Evolutionary conservation across 345 rosid species (phyloP).

Genomic region (Physaria fendleri): DNA sequence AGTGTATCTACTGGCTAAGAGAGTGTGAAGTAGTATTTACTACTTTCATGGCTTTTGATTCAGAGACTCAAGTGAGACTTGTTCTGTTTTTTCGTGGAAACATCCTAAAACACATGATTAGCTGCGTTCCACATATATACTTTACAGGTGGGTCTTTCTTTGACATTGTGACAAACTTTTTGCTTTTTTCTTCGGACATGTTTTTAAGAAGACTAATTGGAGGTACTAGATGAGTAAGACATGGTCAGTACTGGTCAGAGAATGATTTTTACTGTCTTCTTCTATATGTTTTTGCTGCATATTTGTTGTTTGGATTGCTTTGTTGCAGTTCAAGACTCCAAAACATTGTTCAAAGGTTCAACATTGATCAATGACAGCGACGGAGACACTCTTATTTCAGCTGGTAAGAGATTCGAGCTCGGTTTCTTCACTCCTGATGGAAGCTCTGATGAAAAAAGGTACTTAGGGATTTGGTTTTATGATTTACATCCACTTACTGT

Average conservation of each 20-base stretch:
- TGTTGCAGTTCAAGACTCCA: conserved; percentile 29
- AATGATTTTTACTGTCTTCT: conserved; percentile 30
- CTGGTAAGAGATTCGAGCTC: conserved; percentile 30
- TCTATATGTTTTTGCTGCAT: conserved; percentile 22
- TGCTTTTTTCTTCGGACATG: not conserved
- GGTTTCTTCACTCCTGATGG: conserved; percentile 49
- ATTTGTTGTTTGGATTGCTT: conserved; percentile 23
- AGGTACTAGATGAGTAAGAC: conserved; percentile 13
- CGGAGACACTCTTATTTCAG: conserved; percentile 35
- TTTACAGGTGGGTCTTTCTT: conserved; percentile 21
- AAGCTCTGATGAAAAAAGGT: conserved; percentile 27
- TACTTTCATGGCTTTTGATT: conserved; percentile 10
- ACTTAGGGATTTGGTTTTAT: conserved; percentile 44
- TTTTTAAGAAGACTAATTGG: not conserved
- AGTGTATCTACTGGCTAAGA: conserved; percentile 10
- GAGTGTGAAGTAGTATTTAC: conserved; percentile 8
- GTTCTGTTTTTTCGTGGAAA: conserved; percentile 1
- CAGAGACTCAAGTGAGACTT: conserved; percentile 14
- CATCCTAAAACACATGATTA: conserved; percentile 13
- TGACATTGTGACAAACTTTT: conserved; percentile 17
- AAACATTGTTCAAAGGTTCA: conserved; percentile 22
- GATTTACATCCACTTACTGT: conserved; percentile 17
- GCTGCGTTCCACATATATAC: conserved; percentile 20
- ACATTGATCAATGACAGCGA: conserved; percentile 25
- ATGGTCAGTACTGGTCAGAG: conserved; percentile 16